Evolutionary conservation across 495 filamentous ascomycete species (phyloP).

Genomic region (Collariella sp.): DNA sequence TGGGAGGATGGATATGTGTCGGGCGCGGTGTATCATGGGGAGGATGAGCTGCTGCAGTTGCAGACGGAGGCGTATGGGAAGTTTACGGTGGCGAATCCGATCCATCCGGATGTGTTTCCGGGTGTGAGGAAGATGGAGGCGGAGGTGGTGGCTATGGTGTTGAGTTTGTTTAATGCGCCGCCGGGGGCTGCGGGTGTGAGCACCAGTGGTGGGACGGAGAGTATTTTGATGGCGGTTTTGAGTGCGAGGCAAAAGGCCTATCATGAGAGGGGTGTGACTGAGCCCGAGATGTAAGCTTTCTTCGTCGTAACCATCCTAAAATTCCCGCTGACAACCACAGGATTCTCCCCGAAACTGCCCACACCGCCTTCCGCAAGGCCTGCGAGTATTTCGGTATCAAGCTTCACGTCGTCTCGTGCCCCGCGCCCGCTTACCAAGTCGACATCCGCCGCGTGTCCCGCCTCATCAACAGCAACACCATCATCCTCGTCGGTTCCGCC

Average conservation of each 20-base stretch:
- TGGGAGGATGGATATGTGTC: conserved; percentile 97
- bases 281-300: conserved; percentile 78
- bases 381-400: conserved; percentile 93
- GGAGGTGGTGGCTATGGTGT: conserved; percentile 93
- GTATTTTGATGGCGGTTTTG: conserved; percentile 89
- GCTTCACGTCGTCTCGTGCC: conserved; percentile 80
- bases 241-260: conserved; percentile 83
- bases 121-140: conserved; percentile 99
- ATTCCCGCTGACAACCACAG: conserved; percentile 33
- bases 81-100: conserved; percentile 96
- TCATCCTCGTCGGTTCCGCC: conserved; percentile 88
- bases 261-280: conserved; percentile 72
- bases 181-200: conserved; percentile 74
- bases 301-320: not conserved
- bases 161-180: conserved; percentile 87
- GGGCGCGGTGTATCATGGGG: conserved; percentile 94
- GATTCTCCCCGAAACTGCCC: conserved; percentile 89
- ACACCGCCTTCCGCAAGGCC: conserved; percentile 95
- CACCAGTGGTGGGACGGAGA: conserved; percentile 90
- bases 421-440: conserved; percentile 76
- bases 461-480: conserved; percentile 92
- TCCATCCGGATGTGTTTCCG: conserved; percentile 97
- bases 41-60: conserved; percentile 69
- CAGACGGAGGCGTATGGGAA: conserved; percentile 87
- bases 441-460: conserved; percentile 66